A percentile compares a stretch with the other conserved stretches of the same genome.
Conservation (phyloP, 352 stramenopile genomes). For the Thalassiosira pacifica region DNA sequence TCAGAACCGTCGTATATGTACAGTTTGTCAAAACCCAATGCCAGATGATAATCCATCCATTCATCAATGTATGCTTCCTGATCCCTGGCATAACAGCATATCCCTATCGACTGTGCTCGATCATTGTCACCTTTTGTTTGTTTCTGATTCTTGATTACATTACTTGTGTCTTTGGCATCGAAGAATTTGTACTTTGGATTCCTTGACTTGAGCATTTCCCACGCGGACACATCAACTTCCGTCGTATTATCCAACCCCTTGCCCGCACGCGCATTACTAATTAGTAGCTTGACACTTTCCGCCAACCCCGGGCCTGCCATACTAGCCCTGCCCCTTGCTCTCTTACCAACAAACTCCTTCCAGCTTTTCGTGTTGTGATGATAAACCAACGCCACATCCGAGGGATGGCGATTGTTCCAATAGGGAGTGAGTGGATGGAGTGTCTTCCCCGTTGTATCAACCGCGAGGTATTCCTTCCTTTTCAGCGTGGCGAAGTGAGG, state of each 20-base stretch:
- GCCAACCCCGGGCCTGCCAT: conserved; percentile 17
- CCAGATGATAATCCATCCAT: conserved; percentile 69
- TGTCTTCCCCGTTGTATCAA: conserved; percentile 19
- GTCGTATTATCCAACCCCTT: conserved; percentile 1
- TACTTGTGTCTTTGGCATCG: conserved; percentile 7
- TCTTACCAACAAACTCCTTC: conserved; percentile 36
- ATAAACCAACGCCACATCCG: conserved; percentile 30
- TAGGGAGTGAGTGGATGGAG: not conserved
- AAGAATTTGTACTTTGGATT: conserved; percentile 35
- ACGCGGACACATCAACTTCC: conserved; percentile 19
- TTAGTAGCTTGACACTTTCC: no score
- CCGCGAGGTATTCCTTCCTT: not conserved
- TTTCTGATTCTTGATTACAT: no score
- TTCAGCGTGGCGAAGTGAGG: conserved; percentile 25
- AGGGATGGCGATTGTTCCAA: not conserved
- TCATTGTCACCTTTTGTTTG: not conserved
- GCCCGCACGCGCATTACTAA: no score
- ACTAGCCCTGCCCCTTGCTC: conserved; percentile 9
- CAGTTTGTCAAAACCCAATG: conserved; percentile 60
- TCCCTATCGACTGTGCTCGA: conserved; percentile 15
- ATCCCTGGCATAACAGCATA: conserved; percentile 58
- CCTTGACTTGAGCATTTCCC: conserved; percentile 24
- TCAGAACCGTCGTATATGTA: conserved; percentile 67
- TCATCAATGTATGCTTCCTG: conserved; percentile 65
- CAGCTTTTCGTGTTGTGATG: conserved; percentile 29